Conservation (phyloP, 1,284 basidiomycete genomes). For the Moniliella sp. region DNA sequence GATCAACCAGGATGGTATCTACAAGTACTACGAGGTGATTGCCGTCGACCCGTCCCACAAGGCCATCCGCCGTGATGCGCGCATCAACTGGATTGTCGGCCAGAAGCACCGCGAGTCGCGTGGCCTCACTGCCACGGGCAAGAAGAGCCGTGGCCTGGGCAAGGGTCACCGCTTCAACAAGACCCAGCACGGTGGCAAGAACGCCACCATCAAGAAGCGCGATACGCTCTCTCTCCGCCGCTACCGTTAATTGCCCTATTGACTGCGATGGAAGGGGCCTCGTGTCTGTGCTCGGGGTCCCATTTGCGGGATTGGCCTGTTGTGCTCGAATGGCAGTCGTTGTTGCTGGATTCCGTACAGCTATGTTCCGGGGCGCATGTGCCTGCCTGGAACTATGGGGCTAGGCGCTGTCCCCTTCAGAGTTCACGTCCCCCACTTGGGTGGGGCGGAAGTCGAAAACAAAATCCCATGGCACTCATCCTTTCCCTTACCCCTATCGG, state of each 20-base stretch:
- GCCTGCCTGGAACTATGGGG: no score
- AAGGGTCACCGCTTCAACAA: constrained; percentile 92
- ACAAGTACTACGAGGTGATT: constrained; percentile 98
- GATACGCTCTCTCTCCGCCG: constrained; percentile 67
- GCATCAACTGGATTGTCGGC: constrained; percentile 97
- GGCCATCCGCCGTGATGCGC: constrained; percentile 71
- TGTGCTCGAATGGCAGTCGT: no score
- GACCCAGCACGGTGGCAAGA: constrained; percentile 46
- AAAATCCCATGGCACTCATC: no score
- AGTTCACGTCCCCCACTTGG: no score
- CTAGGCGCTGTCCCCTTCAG: no score
- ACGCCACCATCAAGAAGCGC: constrained; percentile 85
- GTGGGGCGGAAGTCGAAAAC: no score
- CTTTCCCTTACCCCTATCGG: no score
- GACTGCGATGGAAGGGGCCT: no score
- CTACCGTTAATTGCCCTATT: constrained; percentile 55
- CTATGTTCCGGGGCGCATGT: no score
- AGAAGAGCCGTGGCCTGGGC: constrained; percentile 52
- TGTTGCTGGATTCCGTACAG: no score
- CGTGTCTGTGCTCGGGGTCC: no score
- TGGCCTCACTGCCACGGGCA: constrained; percentile 86
- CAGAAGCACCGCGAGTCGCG: constrained; percentile 96
- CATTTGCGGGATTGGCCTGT: no score
- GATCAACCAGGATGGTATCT: constrained; percentile 97
- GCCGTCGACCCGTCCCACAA: constrained; percentile 83